phyloP scores from a whole-genome alignment of 2,329 filamentous ascomycete species.

The Coniochaeta ligniaria region DNA sequence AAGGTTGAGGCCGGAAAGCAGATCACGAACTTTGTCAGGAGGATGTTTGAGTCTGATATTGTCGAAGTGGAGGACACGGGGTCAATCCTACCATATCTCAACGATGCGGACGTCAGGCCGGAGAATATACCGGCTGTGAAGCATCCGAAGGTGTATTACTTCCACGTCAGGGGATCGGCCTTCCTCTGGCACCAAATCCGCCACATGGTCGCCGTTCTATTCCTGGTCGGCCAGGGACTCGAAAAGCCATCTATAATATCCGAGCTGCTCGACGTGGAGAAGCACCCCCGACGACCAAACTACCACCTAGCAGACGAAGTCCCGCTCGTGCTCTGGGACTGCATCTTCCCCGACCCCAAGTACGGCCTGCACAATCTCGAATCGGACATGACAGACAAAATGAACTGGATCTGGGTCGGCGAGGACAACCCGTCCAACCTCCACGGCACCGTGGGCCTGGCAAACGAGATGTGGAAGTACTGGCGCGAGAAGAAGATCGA shows the following conservation, averaged over 20 bases:
- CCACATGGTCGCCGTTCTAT: slow-evolving; percentile 88
- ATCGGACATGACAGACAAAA: slow-evolving; percentile 40
- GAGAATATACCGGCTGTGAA: slow-evolving; percentile 14
- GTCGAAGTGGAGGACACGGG: slow-evolving; percentile 54
- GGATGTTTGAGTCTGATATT: slow-evolving; percentile 75
- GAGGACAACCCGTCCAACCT: slow-evolving; percentile 54
- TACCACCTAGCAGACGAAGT: slow-evolving; percentile 90
- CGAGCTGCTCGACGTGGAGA: slow-evolving; percentile 64
- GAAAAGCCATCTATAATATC: slow-evolving; percentile 68
- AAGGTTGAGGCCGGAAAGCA: slow-evolving; percentile 89
- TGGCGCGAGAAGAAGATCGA: slow-evolving; percentile 88
- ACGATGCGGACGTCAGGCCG: slow-evolving; percentile 34
- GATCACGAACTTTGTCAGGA: slow-evolving; percentile 72
- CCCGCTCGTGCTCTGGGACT: slow-evolving; percentile 93
- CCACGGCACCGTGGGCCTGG: slow-evolving; percentile 57
- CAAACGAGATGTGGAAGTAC: slow-evolving; percentile 70
- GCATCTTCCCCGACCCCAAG: slow-evolving; percentile 64
- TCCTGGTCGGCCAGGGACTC: slow-evolving; percentile 82
- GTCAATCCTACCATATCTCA: slow-evolving; percentile 50
- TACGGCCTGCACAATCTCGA: slow-evolving; percentile 22
- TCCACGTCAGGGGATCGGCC: slow-evolving; percentile 81
- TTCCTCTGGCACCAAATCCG: slow-evolving; percentile 99
- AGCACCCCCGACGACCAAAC: slow-evolving; percentile 67
- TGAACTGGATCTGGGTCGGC: slow-evolving; percentile 75
- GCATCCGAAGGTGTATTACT: slow-evolving; percentile 69